phyloP scores from a whole-genome alignment of 495 filamentous ascomycete genomes.

The Penicillium coffeae region DNA sequence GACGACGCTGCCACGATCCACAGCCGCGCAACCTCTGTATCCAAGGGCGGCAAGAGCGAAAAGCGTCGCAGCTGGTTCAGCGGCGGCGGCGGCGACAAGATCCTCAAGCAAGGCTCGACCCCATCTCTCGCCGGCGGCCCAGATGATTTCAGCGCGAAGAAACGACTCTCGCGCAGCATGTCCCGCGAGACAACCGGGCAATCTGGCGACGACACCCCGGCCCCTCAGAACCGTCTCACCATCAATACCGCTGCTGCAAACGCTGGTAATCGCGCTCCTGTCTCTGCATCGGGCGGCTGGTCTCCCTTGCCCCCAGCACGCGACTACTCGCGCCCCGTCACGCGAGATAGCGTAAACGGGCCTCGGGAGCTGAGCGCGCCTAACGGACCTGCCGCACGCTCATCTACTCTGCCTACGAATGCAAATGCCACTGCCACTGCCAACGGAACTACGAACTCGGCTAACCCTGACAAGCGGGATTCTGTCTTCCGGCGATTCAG shows the following conservation, averaged over 20 bases:
- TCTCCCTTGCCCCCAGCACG: slow-evolving; percentile 36
- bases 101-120: slow-evolving; percentile 31
- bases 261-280: slow-evolving; percentile 20
- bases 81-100: slow-evolving; percentile 35
- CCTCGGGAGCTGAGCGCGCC: slow-evolving; percentile 8
- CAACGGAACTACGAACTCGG: slow-evolving; percentile 3
- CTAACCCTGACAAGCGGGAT: slow-evolving; percentile 32
- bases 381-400: neutral
- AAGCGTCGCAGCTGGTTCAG: slow-evolving; percentile 45
- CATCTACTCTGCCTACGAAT: slow-evolving; percentile 1
- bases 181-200: slow-evolving; percentile 28
- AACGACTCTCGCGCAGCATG: slow-evolving; percentile 27
- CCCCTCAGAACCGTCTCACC: slow-evolving; percentile 28
- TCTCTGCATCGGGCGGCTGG: slow-evolving; percentile 33
- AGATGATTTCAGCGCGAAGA: slow-evolving; percentile 28
- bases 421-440: slow-evolving; percentile 3
- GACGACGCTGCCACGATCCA: slow-evolving; percentile 44
- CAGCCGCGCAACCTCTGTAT: slow-evolving; percentile 39
- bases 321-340: slow-evolving; percentile 37
- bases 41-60: slow-evolving; percentile 32
- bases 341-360: slow-evolving; percentile 27
- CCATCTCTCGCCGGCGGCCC: slow-evolving; percentile 26
- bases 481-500: slow-evolving; percentile 48
- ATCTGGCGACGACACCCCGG: slow-evolving; percentile 32
- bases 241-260: slow-evolving; percentile 12